Base-by-base conservation (phyloP, 2,329 filamentous ascomycete species). In the Pseudocercospora vitis region DNA sequence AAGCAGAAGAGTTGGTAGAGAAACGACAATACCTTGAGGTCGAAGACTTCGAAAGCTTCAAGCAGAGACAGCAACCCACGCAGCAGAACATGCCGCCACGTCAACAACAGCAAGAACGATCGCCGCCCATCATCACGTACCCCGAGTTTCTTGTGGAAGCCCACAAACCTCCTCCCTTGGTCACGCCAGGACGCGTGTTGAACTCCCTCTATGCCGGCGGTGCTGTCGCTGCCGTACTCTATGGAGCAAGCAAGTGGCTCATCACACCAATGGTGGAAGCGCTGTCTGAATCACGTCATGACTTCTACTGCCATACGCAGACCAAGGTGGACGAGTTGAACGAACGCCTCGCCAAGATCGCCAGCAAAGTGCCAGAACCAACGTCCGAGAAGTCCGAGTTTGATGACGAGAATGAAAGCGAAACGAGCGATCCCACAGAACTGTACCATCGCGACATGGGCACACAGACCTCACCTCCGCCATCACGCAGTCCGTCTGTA, bases 371-470 rank as follows among this genome's bases (percentile, higher is more conserved):
- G 28, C 58, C 63, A 18, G 58, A 64, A 31, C 14, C 59, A 21
- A 62, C 52, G 37, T 50, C 21, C 53, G 56, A 54, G 56, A 53
- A 49, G 66, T 59, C 70, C 1, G 68, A 12, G 72, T 73, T 23
- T 70, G 74, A 32, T n/a, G 74, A 75, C 14, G 78, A 81, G 37
- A 65, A 64, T 11, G 78, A 79, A 18, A 79, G 77, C 37, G 62
- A 74, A 12, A 74, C 73, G 63, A 82, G 80, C 9, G 83, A 85
- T 60, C 88, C 89, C 1, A 84, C 86, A 1, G 88, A 92, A 70
- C 81, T 91, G 57, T 94, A 89, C 72, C 88, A 91, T 70, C 83
- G 88, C 40, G 89, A 94, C 66, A 81, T 89, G 55, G 88, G 87
- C 59, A 88, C 88, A 1, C 89, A 94, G 70, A 94, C 89, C 0